Evolutionary conservation across 129 eudicot species (phyloP).

Genomic region (Helianthus tuberosus): DNA sequence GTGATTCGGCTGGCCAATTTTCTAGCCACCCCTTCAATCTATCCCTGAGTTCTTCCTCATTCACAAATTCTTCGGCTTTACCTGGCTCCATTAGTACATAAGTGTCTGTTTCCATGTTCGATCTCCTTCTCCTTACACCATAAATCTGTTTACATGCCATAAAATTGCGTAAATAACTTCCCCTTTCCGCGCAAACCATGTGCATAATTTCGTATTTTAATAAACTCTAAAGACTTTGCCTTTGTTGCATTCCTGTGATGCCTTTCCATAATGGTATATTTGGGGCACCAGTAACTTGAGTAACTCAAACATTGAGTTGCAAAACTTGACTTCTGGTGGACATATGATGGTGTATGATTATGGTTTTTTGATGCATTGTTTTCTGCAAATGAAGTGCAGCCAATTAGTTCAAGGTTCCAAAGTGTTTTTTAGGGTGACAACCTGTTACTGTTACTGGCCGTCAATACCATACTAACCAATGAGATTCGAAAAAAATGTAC

Average conservation of each 20-base stretch:
- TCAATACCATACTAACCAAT: too few species aligned
- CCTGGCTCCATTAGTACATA: constrained; percentile 90
- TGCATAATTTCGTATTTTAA: neutral
- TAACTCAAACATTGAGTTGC: constrained; percentile 27
- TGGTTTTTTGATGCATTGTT: constrained; percentile 11
- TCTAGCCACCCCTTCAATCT: constrained; percentile 78
- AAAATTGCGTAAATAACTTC: constrained; percentile 19
- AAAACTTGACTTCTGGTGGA: constrained; percentile 21
- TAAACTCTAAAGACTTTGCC: constrained; percentile 30
- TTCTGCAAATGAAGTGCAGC: constrained; percentile 13
- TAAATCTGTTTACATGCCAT: constrained; percentile 32
- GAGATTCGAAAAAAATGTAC: too few species aligned
- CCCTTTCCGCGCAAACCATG: neutral
- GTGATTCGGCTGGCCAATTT: constrained; percentile 69
- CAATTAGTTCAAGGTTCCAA: constrained; percentile 8
- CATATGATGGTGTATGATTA: constrained; percentile 8
- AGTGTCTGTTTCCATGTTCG: constrained; percentile 59
- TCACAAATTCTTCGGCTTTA: constrained; percentile 70
- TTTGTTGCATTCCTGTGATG: constrained; percentile 28
- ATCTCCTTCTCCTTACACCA: constrained; percentile 75
- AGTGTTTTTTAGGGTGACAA: neutral
- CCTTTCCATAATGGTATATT: constrained; percentile 14
- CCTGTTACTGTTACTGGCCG: too few species aligned
- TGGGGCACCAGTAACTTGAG: constrained; percentile 16
- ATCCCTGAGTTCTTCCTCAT: constrained; percentile 70